A percentile compares a stretch with the other conserved stretches of the same genome.
Evolutionary conservation across 257 asterid species (phyloP).

Genomic region (Gardenia jasminoides): DNA sequence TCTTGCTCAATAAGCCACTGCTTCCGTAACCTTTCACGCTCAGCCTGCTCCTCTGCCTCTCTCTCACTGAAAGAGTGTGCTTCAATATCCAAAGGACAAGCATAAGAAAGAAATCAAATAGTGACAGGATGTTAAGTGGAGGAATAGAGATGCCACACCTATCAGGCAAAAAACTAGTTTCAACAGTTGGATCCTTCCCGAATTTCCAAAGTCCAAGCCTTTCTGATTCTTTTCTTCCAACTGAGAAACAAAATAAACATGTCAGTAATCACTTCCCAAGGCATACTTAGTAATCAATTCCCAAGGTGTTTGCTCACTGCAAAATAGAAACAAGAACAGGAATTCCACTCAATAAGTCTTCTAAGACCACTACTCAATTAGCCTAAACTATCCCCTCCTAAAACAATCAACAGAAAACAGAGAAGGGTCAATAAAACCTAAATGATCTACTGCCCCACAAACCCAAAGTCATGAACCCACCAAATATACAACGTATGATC

Average conservation of each 20-base stretch:
- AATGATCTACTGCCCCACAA: background rate
- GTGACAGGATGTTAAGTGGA: background rate
- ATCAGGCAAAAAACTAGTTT: constrained; percentile 97
- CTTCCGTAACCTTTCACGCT: constrained; percentile 89
- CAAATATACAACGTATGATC: background rate
- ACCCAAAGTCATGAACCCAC: background rate
- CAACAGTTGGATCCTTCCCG: constrained; percentile 96
- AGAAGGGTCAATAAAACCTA: background rate
- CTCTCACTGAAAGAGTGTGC: constrained; percentile 98
- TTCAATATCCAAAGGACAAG: constrained; percentile 67
- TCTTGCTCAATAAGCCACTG: constrained; percentile 93
- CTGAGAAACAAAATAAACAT: constrained; percentile 18
- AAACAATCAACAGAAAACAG: background rate
- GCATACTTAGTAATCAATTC: too few species aligned
- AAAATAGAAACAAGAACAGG: background rate
- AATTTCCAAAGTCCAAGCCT: constrained; percentile 44
- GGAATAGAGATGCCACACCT: constrained; percentile 55
- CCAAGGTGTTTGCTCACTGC: background rate
- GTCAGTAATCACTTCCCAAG: too few species aligned
- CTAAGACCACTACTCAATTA: background rate
- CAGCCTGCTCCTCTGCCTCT: constrained; percentile 99
- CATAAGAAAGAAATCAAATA: constrained; percentile 43
- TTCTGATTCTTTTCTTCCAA: constrained; percentile 54
- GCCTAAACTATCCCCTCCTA: background rate
- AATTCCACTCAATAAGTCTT: background rate